Evolutionary conservation across 2,329 filamentous ascomycete genomes (phyloP), one percentile per base, ranked within the genome.

Genomic region (Coniochaeta ligniaria): DNA sequence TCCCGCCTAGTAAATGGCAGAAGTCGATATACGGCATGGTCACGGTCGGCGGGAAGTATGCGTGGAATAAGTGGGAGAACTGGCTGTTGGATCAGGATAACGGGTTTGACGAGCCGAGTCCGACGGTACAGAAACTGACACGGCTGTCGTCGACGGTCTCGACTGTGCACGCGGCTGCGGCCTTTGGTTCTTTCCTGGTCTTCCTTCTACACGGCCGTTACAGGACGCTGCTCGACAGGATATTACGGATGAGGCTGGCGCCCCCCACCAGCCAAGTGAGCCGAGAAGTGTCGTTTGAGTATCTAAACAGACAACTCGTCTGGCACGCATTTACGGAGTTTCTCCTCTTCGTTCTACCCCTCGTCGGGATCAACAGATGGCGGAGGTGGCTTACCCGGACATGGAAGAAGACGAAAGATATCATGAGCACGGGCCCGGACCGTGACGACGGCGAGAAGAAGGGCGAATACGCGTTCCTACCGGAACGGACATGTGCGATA

Each of bases 281-380:
- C 71, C 84, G 94, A 35, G 92, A 98, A 74, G 93, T 99, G 28
- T 96, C 91, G 1, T 98, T 99, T 71, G 95, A 99, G 75, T 98
- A 97, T 70, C 84, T 98, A 57, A 99, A 99, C 73, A 88, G 95
- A 56, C 95, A 99, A 76, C 85, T 99, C 12, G 95, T 99, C 41
- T 99, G 95, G 95, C 95, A 99, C 75, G 95, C 95, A n/a, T 96
- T 99, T 69, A 99, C 95, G 28, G 95, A 99, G 73, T 99, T 99
- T 68, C 80, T 99, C n/a, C 83, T 99, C 35, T 99, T 98, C 73
- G 84, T 98, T 20, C 81, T 99, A n/a, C 95, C 95, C 0, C 83
- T 99, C n/a, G 90, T 99, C 47, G 95, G 95, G 58, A 94, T 99
- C 66, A 89, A 90, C 69, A 85, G 92, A 65, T 99, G 95, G 95